phyloP scores from a whole-genome alignment of 768 basidiomycete species.

The Leccinum imitatum region DNA sequence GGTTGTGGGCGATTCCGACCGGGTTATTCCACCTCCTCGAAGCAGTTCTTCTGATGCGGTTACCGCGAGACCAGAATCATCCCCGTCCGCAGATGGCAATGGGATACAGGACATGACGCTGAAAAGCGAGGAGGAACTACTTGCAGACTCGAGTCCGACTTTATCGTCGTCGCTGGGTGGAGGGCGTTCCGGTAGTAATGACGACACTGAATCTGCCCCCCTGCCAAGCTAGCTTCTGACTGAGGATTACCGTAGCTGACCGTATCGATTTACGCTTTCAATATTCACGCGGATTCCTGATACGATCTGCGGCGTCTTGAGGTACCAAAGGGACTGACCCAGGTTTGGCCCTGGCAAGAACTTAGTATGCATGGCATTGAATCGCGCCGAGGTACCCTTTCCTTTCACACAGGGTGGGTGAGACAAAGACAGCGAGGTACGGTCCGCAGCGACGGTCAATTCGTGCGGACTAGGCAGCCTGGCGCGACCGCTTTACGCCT shows the following conservation, averaged over 20 bases:
- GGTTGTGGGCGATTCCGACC: conserved; percentile 15
- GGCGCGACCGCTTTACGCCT: background rate
- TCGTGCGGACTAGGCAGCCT: background rate
- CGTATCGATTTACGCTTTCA: conserved; percentile 12
- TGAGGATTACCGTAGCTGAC: conserved; percentile 16
- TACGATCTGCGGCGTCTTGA: conserved; percentile 16
- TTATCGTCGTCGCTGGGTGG: conserved; percentile 6
- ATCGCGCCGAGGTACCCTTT: conserved; percentile 11
- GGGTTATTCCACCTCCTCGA: conserved; percentile 23
- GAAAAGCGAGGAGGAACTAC: conserved; percentile 5
- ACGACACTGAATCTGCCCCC: background rate
- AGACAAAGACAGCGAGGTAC: background rate
- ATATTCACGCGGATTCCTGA: conserved; percentile 14
- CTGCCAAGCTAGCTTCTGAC: conserved; percentile 13
- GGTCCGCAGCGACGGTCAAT: conserved; percentile 7
- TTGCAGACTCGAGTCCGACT: conserved; percentile 13
- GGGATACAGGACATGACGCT: background rate
- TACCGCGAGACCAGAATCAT: conserved; percentile 8
- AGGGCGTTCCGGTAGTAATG: conserved; percentile 14
- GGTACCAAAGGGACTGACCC: background rate
- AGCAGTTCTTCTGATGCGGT: conserved; percentile 10
- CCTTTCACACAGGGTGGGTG: conserved; percentile 10
- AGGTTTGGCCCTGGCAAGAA: conserved; percentile 5
- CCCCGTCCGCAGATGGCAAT: conserved; percentile 7
- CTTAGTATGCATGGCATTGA: background rate